Conservation (phyloP, 352 stramenopile genomes). For the Phytophthora podocarpi region DNA sequence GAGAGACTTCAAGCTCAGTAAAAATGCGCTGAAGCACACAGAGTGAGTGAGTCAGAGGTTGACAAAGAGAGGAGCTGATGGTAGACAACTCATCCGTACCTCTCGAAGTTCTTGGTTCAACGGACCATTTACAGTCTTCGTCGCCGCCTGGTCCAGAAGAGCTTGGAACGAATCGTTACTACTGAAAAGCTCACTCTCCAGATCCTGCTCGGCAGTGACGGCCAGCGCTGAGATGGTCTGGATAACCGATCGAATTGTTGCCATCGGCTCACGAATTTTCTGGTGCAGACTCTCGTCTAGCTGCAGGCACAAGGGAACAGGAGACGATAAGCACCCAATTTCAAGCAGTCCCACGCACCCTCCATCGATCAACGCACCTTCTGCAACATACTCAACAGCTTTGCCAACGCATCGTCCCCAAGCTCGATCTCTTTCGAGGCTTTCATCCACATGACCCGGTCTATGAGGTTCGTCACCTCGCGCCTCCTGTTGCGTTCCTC, state of each 20-base stretch:
- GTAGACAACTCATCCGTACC: slow-evolving; percentile 15
- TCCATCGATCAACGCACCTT: slow-evolving; percentile 15
- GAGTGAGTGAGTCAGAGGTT: background rate
- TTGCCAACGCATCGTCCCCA: slow-evolving; percentile 20
- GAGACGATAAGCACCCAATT: background rate
- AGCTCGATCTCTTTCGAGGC: slow-evolving; percentile 37
- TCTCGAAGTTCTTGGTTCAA: slow-evolving; percentile 23
- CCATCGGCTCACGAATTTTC: slow-evolving; percentile 36
- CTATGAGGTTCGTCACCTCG: slow-evolving; percentile 25
- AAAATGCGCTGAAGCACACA: slow-evolving; percentile 32
- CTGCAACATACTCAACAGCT: slow-evolving; percentile 20
- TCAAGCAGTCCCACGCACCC: background rate
- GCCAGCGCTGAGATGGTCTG: slow-evolving; percentile 25
- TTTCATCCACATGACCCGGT: slow-evolving; percentile 44
- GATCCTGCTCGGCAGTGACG: slow-evolving; percentile 20
- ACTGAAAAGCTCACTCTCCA: slow-evolving; percentile 34
- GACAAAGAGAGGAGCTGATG: no score
- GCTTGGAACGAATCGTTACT: slow-evolving; percentile 28
- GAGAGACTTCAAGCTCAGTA: slow-evolving; percentile 47
- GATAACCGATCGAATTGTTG: slow-evolving; percentile 30
- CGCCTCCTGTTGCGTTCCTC: slow-evolving; percentile 24
- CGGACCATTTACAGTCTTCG: background rate
- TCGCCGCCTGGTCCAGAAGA: slow-evolving; percentile 27
- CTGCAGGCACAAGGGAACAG: slow-evolving; percentile 3
- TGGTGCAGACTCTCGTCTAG: slow-evolving; percentile 22